Evolutionary conservation across 2,329 filamentous ascomycete genomes (phyloP).

Genomic region (Neospermospora avenae): DNA sequence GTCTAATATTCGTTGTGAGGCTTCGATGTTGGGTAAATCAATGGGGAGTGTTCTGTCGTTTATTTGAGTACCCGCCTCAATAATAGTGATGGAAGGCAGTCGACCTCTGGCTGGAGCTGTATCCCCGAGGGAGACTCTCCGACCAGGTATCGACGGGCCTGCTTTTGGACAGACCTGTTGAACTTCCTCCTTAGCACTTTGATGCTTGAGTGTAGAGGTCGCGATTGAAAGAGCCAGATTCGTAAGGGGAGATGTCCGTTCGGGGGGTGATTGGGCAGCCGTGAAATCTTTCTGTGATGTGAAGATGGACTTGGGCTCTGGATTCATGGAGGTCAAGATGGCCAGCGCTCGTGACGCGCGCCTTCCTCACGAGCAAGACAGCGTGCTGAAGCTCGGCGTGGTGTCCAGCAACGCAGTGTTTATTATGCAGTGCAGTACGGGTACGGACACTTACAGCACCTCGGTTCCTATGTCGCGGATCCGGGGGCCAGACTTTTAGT

Average conservation of each 20-base stretch:
- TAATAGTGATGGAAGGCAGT: background rate
- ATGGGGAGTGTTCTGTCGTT: background rate
- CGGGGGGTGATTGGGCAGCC: constrained; percentile 10
- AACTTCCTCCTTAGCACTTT: background rate
- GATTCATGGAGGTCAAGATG: constrained; percentile 19
- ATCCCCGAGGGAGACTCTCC: background rate
- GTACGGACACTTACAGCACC: too few species aligned
- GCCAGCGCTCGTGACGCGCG: too few species aligned
- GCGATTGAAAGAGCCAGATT: background rate
- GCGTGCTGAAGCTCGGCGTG: too few species aligned
- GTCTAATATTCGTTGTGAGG: constrained; percentile 10
- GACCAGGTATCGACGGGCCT: background rate
- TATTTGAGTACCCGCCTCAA: background rate
- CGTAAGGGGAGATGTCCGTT: constrained; percentile 4
- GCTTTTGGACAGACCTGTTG: background rate
- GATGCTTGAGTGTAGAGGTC: background rate
- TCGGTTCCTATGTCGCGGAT: too few species aligned
- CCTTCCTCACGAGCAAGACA: too few species aligned
- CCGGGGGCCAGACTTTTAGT: too few species aligned
- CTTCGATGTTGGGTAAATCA: background rate
- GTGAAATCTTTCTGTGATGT: constrained; percentile 23
- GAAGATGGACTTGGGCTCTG: constrained; percentile 27
- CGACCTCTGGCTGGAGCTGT: background rate
- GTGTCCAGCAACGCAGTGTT: too few species aligned
- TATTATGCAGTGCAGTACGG: too few species aligned